Evolutionary conservation across 176 grass and related monocot genomes (phyloP).

Genomic region (Avena eriantha): DNA sequence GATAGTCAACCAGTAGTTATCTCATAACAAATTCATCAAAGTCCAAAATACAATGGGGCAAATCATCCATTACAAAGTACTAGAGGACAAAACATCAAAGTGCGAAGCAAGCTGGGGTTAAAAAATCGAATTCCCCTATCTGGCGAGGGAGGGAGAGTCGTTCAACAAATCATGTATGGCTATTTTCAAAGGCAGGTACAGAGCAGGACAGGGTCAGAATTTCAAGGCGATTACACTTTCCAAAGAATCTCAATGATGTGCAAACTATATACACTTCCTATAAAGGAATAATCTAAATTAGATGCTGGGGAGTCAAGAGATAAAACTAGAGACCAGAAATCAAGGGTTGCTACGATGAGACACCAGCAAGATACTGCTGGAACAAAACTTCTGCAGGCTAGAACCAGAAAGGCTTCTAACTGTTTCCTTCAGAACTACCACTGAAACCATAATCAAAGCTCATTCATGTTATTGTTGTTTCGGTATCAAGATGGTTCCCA

Average conservation of each 20-base stretch:
- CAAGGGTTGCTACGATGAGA: slow-evolving; percentile 3
- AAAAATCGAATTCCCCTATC: neutral
- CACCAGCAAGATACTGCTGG: neutral
- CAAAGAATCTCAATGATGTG: slow-evolving; percentile 15
- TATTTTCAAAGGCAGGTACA: neutral
- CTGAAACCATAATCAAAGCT: neutral
- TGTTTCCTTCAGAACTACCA: slow-evolving; percentile 29
- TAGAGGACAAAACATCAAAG: neutral
- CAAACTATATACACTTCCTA: slow-evolving; percentile 37
- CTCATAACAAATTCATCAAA: no score
- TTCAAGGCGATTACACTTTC: neutral
- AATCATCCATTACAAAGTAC: neutral
- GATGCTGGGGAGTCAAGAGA: slow-evolving; percentile 18
- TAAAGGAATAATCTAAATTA: slow-evolving; percentile 44
- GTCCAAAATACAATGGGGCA: neutral
- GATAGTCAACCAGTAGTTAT: no score
- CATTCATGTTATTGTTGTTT: slow-evolving; percentile 43
- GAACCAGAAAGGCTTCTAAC: slow-evolving; percentile 22
- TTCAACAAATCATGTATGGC: neutral
- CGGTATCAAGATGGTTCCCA: slow-evolving; percentile 42
- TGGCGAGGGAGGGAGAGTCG: neutral
- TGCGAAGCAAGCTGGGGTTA: neutral
- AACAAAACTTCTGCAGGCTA: slow-evolving; percentile 36
- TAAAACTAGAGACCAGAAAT: slow-evolving; percentile 15
- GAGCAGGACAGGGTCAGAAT: neutral